Evolutionary conservation across 2,329 filamentous ascomycete genomes (phyloP).

Genomic region (Penicillium oxalicum): DNA sequence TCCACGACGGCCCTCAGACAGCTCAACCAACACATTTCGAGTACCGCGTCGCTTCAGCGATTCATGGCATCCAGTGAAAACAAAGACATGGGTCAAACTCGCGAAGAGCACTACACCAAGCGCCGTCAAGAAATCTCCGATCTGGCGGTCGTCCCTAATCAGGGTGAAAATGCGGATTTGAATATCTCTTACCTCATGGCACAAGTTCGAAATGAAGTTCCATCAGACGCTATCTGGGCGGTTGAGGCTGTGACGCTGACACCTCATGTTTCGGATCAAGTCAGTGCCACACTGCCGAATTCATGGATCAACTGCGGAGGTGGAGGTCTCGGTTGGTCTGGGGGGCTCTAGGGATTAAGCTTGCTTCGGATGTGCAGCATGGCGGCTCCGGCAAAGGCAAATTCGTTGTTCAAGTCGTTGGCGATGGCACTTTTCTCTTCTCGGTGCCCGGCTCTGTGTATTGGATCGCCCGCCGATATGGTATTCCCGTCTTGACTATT

Average conservation of each 20-base stretch:
- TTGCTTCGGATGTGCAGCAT: slow-evolving; percentile 54
- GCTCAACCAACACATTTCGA: slow-evolving; percentile 56
- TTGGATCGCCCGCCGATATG: slow-evolving; percentile 62
- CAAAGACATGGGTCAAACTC: slow-evolving; percentile 46
- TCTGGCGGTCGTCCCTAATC: slow-evolving; percentile 48
- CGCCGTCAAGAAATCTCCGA: slow-evolving; percentile 56
- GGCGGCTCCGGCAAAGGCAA: slow-evolving; percentile 49
- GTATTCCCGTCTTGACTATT: slow-evolving; percentile 60
- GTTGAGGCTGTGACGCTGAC: slow-evolving; percentile 74
- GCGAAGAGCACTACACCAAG: slow-evolving; percentile 54
- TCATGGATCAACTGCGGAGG: slow-evolving; percentile 78
- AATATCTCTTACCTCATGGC: slow-evolving; percentile 54
- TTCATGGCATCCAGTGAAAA: slow-evolving; percentile 41
- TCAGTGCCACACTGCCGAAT: slow-evolving; percentile 62
- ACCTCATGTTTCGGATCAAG: slow-evolving; percentile 61
- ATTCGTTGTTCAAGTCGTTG: slow-evolving; percentile 60
- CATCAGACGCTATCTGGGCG: slow-evolving; percentile 64
- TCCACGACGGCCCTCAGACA: slow-evolving; percentile 61
- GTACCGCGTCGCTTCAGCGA: slow-evolving; percentile 40
- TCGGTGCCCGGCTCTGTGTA: slow-evolving; percentile 60
- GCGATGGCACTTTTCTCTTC: slow-evolving; percentile 64
- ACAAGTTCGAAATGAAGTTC: slow-evolving; percentile 52
- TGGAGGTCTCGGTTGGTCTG: slow-evolving; percentile 74
- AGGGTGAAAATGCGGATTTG: slow-evolving; percentile 55
- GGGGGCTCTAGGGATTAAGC: slow-evolving; percentile 72